phyloP scores from a whole-genome alignment of 305 asterid genomes.

The Plantago lanceolata region DNA sequence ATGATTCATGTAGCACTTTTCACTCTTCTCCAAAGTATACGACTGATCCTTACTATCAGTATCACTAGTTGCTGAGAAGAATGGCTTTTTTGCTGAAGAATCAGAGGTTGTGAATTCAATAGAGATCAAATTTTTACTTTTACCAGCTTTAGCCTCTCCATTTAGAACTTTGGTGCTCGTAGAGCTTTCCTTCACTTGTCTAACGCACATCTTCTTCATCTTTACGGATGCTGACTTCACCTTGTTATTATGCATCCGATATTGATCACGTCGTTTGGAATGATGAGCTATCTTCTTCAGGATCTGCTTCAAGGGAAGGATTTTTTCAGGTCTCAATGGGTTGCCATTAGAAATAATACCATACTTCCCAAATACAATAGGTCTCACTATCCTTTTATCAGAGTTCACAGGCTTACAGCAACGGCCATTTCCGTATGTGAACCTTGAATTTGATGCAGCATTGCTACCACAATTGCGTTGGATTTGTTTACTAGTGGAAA shows the following conservation, averaged over 20 bases:
- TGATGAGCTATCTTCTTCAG: slow-evolving; percentile 27
- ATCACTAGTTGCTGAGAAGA: slow-evolving; percentile 28
- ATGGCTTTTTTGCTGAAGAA: slow-evolving; percentile 23
- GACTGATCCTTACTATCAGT: slow-evolving; percentile 29
- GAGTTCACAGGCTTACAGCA: slow-evolving; percentile 20
- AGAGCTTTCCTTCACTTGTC: slow-evolving; percentile 24
- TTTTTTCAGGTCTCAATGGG: slow-evolving; percentile 40
- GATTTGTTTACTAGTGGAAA: slow-evolving; percentile 26
- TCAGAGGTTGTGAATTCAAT: slow-evolving; percentile 31
- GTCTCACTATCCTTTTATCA: slow-evolving; percentile 35
- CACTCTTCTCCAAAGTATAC: slow-evolving; percentile 10
- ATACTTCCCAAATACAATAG: slow-evolving; percentile 49
- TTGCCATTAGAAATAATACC: slow-evolving; percentile 58
- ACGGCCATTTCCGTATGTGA: slow-evolving; percentile 28
- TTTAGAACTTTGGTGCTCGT: slow-evolving; percentile 22
- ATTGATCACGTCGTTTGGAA: slow-evolving; percentile 22
- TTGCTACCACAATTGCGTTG: slow-evolving; percentile 23
- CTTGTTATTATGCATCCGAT: slow-evolving; percentile 18
- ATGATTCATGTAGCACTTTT: slow-evolving; percentile 27
- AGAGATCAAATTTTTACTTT: slow-evolving; percentile 15
- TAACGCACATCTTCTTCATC: slow-evolving; percentile 30
- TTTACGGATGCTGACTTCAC: slow-evolving; percentile 24
- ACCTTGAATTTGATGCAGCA: slow-evolving; percentile 29
- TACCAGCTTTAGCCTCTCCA: slow-evolving; percentile 26
- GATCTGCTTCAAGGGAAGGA: slow-evolving; percentile 41